Percentiles rank a stretch among this genome's conserved stretches.
phyloP scores from a whole-genome alignment of 2,329 filamentous ascomycete species.

The Alternaria sp. region DNA sequence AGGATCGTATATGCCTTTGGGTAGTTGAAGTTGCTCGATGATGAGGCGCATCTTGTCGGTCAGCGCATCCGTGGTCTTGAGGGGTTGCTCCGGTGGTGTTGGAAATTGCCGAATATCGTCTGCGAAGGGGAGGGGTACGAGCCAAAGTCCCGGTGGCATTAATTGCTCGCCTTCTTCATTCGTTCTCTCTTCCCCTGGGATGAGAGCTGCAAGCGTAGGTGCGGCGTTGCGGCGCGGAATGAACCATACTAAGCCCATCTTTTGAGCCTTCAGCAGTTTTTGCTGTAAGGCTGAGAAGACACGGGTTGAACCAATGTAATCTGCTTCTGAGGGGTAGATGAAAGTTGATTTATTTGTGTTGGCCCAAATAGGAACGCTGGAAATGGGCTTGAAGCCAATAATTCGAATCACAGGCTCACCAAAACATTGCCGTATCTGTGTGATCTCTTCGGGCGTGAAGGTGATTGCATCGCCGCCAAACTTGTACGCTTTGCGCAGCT shows the following conservation, averaged over 20 bases:
- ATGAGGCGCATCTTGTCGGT: slow-evolving; percentile 84
- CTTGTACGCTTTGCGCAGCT: slow-evolving; percentile 92
- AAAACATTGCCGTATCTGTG: slow-evolving; percentile 75
- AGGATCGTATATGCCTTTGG: slow-evolving; percentile 85
- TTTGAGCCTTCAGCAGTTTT: slow-evolving; percentile 80
- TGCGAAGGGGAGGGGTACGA: slow-evolving; percentile 85
- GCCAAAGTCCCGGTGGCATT: slow-evolving; percentile 85
- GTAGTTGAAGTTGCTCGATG: slow-evolving; percentile 86
- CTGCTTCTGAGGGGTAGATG: slow-evolving; percentile 91
- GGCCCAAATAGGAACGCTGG: slow-evolving; percentile 80
- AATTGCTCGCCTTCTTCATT: slow-evolving; percentile 72
- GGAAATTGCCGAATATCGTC: slow-evolving; percentile 86
- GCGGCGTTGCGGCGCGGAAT: slow-evolving; percentile 82
- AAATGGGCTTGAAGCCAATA: slow-evolving; percentile 90
- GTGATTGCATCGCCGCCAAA: slow-evolving; percentile 91
- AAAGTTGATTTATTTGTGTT: slow-evolving; percentile 87
- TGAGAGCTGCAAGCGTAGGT: slow-evolving; percentile 80
- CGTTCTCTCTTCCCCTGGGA: slow-evolving; percentile 74
- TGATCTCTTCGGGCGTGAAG: slow-evolving; percentile 86
- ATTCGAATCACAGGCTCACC: slow-evolving; percentile 85
- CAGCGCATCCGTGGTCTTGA: slow-evolving; percentile 68
- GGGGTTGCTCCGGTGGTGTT: slow-evolving; percentile 61
- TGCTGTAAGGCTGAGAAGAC: slow-evolving; percentile 92
- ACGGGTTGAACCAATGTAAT: slow-evolving; percentile 88
- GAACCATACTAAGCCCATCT: slow-evolving; percentile 89